A percentile compares a stretch with the other conserved stretches of the same genome.
Conservation (phyloP, 225 moss, liverwort and hornwort species). For the Antitrichia curtipendula region DNA sequence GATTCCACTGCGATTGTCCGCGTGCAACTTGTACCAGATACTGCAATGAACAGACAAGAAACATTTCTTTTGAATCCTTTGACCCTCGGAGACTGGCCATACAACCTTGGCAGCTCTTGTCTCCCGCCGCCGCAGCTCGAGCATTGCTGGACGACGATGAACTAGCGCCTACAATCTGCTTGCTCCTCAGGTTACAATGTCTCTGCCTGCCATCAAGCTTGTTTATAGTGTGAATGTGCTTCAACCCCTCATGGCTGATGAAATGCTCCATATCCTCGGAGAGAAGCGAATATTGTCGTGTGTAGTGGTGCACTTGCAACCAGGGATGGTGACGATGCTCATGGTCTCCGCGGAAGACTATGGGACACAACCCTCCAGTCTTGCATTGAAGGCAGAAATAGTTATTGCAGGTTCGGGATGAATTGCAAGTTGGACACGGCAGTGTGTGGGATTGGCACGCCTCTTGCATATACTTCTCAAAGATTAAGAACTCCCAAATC, state of each 20-base stretch:
- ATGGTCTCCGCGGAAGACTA: not conserved
- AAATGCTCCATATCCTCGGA: not conserved
- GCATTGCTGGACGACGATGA: not conserved
- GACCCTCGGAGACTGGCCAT: not conserved
- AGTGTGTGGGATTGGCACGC: not conserved
- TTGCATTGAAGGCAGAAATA: not conserved
- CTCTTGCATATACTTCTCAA: not conserved
- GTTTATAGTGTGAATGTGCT: not conserved
- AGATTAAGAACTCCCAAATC: not conserved
- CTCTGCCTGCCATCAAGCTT: fast-evolving
- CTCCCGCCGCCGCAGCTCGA: too few species aligned
- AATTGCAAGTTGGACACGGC: not conserved
- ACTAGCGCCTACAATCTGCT: too few species aligned
- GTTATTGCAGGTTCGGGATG: not conserved
- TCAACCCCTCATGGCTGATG: not conserved
- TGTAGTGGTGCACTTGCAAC: not conserved
- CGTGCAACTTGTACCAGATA: not conserved
- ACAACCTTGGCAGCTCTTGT: not conserved
- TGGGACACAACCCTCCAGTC: not conserved
- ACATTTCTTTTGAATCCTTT: not conserved
- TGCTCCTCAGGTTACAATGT: not conserved
- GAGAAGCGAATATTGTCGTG: not conserved
- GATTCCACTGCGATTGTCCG: not conserved
- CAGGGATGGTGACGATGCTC: not conserved
- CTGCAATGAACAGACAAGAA: not conserved